Percentiles rank a stretch among this genome's conserved stretches.
Evolutionary conservation across 768 basidiomycete genomes (phyloP).

Genomic region (Kwoniella shandongensis): DNA sequence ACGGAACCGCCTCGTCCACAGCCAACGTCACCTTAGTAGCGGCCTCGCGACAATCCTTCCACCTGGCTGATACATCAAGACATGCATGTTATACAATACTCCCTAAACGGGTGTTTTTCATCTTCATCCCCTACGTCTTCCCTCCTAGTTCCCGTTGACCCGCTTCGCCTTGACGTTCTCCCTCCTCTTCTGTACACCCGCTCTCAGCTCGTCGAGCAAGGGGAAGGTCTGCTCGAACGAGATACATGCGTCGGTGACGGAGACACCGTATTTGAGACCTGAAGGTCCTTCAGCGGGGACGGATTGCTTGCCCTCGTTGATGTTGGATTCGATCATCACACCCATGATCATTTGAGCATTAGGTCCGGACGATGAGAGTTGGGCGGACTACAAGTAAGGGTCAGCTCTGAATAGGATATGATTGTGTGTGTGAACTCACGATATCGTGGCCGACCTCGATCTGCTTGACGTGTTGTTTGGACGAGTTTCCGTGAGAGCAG

Average conservation of each 20-base stretch:
- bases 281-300: conserved; percentile 69
- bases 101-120: too few relatives aligned
- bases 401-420: too few relatives aligned
- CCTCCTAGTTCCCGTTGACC: conserved; percentile 18
- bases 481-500: conserved; percentile 83
- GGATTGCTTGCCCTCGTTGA: conserved; percentile 86
- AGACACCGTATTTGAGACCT: conserved; percentile 54
- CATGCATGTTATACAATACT: too few relatives aligned
- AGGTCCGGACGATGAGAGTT: conserved; percentile 61
- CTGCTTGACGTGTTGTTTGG: conserved; percentile 91
- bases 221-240: conserved; percentile 61
- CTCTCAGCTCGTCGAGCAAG: conserved; percentile 77
- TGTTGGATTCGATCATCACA: conserved; percentile 95
- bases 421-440: too few relatives aligned
- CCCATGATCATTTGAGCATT: conserved; percentile 67
- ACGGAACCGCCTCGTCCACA: too few relatives aligned
- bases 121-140: background rate
- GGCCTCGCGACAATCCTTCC: too few relatives aligned
- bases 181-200: conserved; percentile 75
- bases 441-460: conserved; percentile 58
- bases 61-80: too few relatives aligned
- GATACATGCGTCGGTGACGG: conserved; percentile 53
- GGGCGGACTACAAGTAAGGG: conserved; percentile 54
- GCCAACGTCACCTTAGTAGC: too few relatives aligned
- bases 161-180: conserved; percentile 42